These are phyloP conservation scores for Solanum rostratum DNA, from an alignment of 257 asterid species.

Conservation along the genomic window DNA sequence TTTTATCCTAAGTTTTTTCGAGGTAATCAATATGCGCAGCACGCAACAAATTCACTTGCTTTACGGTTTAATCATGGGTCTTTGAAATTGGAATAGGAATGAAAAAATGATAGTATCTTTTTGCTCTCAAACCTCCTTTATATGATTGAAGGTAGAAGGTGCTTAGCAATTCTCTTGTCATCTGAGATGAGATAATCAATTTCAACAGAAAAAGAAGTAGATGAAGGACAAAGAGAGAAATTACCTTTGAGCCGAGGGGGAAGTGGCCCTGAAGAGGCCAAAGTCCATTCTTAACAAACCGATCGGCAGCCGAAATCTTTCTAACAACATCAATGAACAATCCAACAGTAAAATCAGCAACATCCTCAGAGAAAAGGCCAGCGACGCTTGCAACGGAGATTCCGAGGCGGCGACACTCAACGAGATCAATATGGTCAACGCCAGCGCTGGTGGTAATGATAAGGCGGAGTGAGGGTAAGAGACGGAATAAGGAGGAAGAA, in stretches of 20 bases:
- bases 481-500: slow-evolving; percentile 25
- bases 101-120: too few relatives aligned
- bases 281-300: slow-evolving; percentile 33
- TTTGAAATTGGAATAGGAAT: too few relatives aligned
- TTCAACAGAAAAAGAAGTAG: not conserved
- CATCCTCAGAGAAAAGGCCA: slow-evolving; percentile 15
- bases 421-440: slow-evolving; percentile 45
- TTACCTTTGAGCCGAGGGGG: slow-evolving; percentile 58
- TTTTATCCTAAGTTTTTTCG: too few relatives aligned
- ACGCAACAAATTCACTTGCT: not conserved
- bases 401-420: slow-evolving; percentile 61
- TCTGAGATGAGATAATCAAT: too few relatives aligned
- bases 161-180: too few relatives aligned
- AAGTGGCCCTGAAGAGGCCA: slow-evolving; percentile 27
- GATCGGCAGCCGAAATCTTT: slow-evolving; percentile 18
- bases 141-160: too few relatives aligned
- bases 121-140: too few relatives aligned
- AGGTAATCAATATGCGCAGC: not conserved
- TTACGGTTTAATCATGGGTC: not conserved
- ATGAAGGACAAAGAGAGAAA: not conserved
- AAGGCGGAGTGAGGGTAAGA: slow-evolving; percentile 43
- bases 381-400: slow-evolving; percentile 35
- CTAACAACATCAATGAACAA: slow-evolving; percentile 18
- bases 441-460: slow-evolving; percentile 56
- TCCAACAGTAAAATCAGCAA: slow-evolving; percentile 20